Percentiles rank a stretch among this genome's conserved stretches.
Evolutionary conservation across 208 protist genomes (phyloP).

Genomic region (Leishmania guyanensis): DNA sequence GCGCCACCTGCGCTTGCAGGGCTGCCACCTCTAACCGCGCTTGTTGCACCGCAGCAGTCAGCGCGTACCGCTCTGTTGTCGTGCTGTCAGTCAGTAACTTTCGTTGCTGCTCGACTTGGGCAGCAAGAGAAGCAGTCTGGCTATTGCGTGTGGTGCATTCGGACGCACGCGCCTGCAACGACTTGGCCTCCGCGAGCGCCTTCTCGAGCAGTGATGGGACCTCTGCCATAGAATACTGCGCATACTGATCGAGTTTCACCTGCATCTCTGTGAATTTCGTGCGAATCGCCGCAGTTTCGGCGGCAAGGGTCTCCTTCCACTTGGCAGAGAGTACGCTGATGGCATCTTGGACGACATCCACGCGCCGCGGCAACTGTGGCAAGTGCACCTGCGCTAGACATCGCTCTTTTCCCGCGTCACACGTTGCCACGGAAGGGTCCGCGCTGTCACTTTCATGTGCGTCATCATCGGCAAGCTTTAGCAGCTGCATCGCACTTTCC

Average conservation of each 20-base stretch:
- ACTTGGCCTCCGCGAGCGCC: conserved; percentile 15
- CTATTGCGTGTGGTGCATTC: conserved; percentile 9
- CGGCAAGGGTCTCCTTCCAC: conserved; percentile 5
- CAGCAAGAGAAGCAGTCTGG: conserved; percentile 8
- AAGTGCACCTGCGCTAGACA: neutral
- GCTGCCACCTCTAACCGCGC: neutral
- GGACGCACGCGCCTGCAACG: conserved; percentile 21
- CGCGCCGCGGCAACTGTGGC: conserved; percentile 8
- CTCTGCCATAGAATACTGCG: conserved; percentile 47
- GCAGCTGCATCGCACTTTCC: conserved; percentile 12
- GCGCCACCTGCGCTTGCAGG: conserved; percentile 14
- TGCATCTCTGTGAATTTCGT: conserved; percentile 8
- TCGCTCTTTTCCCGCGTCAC: neutral
- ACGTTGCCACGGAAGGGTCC: neutral
- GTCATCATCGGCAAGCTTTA: neutral
- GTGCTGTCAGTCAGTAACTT: neutral
- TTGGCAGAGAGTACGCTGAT: conserved; percentile 8
- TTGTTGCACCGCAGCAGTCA: conserved; percentile 6
- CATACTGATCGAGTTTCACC: conserved; percentile 58
- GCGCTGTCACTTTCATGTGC: neutral
- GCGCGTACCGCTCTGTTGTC: conserved; percentile 1
- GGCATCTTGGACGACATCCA: conserved; percentile 8
- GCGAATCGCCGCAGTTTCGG: conserved; percentile 6
- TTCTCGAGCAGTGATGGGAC: conserved; percentile 43
- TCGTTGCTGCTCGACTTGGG: conserved; percentile 5